Evolutionary conservation across 768 basidiomycete species (phyloP).

Genomic region (Pholiota molesta): DNA sequence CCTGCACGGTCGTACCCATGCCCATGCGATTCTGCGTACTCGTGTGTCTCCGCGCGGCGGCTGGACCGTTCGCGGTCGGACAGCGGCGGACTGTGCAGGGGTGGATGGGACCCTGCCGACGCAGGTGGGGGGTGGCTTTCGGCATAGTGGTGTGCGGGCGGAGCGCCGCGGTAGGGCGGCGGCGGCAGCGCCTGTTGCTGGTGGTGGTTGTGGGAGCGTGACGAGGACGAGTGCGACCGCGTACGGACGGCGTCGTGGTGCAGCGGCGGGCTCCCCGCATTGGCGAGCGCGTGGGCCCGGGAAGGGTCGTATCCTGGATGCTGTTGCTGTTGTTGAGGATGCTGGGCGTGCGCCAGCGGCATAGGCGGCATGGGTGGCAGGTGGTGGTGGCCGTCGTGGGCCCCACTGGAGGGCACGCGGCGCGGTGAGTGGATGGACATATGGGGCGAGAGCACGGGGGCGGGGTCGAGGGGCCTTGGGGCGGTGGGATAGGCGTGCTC

Average conservation of each 20-base stretch:
- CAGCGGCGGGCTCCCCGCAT: background rate
- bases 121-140: constrained; percentile 43
- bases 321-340: background rate
- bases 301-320: background rate
- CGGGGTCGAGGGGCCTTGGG: background rate
- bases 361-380: constrained; percentile 51
- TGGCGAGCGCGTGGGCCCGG: background rate
- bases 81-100: constrained; percentile 52
- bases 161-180: constrained; percentile 39
- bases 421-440: background rate
- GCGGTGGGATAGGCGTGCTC: background rate
- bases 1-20: background rate
- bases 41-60: constrained; percentile 41
- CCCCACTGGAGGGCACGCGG: constrained; percentile 22
- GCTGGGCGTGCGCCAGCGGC: constrained; percentile 37
- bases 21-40: constrained; percentile 13
- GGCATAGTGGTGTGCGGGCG: constrained; percentile 49
- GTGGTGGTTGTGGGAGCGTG: constrained; percentile 43
- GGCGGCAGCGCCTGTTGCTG: constrained; percentile 35
- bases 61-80: constrained; percentile 49
- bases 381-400: constrained; percentile 47
- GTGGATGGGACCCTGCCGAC: constrained; percentile 35
- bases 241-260: constrained; percentile 38
- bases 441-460: background rate
- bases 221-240: constrained; percentile 48